These are phyloP conservation scores for Nicotiana sylvestris DNA, from an alignment of 257 asterid species.

Conservation along the genomic window DNA sequence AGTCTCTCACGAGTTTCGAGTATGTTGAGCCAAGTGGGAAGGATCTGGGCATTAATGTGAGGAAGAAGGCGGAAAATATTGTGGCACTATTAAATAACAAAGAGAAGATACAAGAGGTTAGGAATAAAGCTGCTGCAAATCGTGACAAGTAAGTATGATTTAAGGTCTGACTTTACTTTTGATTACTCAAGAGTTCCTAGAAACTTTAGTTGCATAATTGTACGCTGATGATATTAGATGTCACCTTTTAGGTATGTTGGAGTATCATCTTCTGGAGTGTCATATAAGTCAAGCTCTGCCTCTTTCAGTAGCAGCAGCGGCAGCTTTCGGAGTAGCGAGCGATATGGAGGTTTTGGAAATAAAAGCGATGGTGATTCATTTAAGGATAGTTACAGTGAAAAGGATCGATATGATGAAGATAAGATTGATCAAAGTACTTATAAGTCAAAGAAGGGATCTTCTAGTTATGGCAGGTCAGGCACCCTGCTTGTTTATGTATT, in stretches of 20 bases:
- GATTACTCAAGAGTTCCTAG: constrained; percentile 11
- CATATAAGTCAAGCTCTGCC: constrained; percentile 67
- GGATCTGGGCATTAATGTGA: constrained; percentile 82
- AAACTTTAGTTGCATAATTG: constrained; percentile 7
- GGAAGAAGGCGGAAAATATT: constrained; percentile 81
- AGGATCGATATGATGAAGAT: constrained; percentile 56
- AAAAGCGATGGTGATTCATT: constrained; percentile 47
- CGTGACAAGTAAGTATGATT: constrained; percentile 74
- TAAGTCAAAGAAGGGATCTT: constrained; percentile 51
- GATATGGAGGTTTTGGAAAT: constrained; percentile 77
- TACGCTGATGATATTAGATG: neutral
- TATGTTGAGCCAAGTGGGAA: constrained; percentile 88
- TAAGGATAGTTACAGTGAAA: constrained; percentile 42
- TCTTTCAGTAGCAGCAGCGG: constrained; percentile 54
- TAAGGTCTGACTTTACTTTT: constrained; percentile 13
- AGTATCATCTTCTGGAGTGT: constrained; percentile 81
- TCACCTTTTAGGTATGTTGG: constrained; percentile 63
- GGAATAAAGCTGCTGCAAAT: constrained; percentile 80
- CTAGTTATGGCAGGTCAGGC: constrained; percentile 60
- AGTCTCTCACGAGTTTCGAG: constrained; percentile 89
- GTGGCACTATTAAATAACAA: constrained; percentile 76
- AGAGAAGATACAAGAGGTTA: constrained; percentile 81
- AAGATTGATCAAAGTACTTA: constrained; percentile 41
- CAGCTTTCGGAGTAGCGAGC: constrained; percentile 39
- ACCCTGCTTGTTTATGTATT: constrained; percentile 1